Base-by-base conservation (phyloP, 1,139 yeast genomes). In the Geotrichum carabidarum region DNA sequence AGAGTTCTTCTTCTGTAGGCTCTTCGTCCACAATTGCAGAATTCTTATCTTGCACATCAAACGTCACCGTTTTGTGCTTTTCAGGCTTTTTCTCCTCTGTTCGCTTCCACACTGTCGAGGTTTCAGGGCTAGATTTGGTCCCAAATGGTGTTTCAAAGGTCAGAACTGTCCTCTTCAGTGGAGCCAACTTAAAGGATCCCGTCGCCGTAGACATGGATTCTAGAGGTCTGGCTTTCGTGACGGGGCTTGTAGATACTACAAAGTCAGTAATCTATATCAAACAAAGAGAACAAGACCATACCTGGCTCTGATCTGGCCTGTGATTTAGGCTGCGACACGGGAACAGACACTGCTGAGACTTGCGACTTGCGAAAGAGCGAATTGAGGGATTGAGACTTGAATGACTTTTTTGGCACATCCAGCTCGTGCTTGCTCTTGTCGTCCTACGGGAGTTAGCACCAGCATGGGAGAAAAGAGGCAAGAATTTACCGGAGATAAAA, bases 341-440 rank as follows among this genome's bases (percentile, higher is more conserved):
- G 44, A n/a, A 15, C 15, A n/a, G 40, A 37, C 5, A 37, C 40
- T 15, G 17, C 41, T 36, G 32, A 45, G n/a, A 48, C 58, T 51
- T 44, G 59, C 51, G 49, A 56, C 50, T 36, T 62, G 34, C 44
- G 63, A 56, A 72, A 71, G 44, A 71, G 60, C 38, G 67, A 62
- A 58, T 70, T 72, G 42, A 72, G 63, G 15, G 70, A 68, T 59
- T 71, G 74, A 8, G 74, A 65, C 60, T 71, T 71, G 66, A 71
- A 73, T 41, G 68, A 58, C 59, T 69, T 42, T 22, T 42, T 42
- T 8, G 44, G 44, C 17, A 27, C 17, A 27, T 42, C 44, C 14
- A 22, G 34, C 15, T 37, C 40, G 17, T n/a, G 40, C 15, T 37
- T 37, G 15, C 18, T 8, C 40, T 37, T 37, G 9, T 37, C 40